Evolutionary conservation across 805 yeast genomes (phyloP), one percentile per base, ranked within the genome.

Genomic region (Pichia paraexigua): DNA sequence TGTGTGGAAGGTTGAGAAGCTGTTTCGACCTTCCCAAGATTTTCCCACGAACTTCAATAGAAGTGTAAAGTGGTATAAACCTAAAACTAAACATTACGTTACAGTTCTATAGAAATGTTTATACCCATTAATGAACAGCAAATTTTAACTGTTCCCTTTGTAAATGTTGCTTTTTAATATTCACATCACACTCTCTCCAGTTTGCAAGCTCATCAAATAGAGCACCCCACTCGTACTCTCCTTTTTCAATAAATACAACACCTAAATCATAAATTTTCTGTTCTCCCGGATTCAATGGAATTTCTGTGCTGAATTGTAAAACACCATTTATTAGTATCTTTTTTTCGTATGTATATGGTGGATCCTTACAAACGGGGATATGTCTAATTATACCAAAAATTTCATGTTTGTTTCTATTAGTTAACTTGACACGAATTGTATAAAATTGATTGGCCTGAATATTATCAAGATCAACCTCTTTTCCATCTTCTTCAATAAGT

Each of bases 171-270:
- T 63, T 60, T 21, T 66, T 58, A 7, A 64, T 54, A 9, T 35
- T 24, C 10, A 61, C 24, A 13, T 46, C 27, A 1, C 60, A 74
- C 2, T 53, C 56, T 21, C 54, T 55, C 40, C 54, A 56, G 15
- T 60, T 63, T 1, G 58, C 66, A 52, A 67, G 55, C 51, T 75
- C 78, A 50, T 82, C 86, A 56, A 81, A 71, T 15, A 80, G 65
- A 0, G 78, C 76, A 1, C 91, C 88, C 85, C 96, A 83, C 63
- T 87, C 94, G 62, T 83, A 90, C 46, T 79, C 83, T 2, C 97
- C 98, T 44, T 75, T 74, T 50, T 86, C 91, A 40, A 91, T 68
- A 5, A 88, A 77, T 20, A 83, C 75, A 46, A 83, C 76, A 9
- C 87, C 80, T 41, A 85, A 63, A 24, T 72, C 72, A 30, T 80